phyloP scores from a whole-genome alignment of 2,329 filamentous ascomycete genomes.

The Simplicillium sp. region DNA sequence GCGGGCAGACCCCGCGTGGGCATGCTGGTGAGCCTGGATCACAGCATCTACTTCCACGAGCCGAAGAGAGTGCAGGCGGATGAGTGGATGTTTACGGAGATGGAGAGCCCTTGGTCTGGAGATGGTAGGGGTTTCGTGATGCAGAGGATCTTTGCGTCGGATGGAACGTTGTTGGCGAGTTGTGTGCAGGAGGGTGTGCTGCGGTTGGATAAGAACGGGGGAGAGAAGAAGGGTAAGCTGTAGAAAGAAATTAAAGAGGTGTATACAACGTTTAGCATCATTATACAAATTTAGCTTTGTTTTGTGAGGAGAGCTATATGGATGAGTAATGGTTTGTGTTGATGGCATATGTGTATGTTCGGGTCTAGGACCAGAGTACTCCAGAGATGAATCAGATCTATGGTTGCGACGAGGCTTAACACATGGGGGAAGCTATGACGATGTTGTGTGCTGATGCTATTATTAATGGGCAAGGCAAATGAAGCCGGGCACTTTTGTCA shows the following conservation, averaged over 20 bases:
- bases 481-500: too few relatives aligned
- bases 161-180: constrained; percentile 66
- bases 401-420: too few relatives aligned
- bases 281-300: background rate
- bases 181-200: constrained; percentile 67
- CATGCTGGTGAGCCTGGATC: constrained; percentile 81
- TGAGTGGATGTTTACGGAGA: constrained; percentile 74
- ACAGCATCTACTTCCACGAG: constrained; percentile 62
- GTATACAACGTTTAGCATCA: background rate
- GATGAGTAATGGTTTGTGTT: background rate
- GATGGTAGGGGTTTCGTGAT: constrained; percentile 68
- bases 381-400: too few relatives aligned
- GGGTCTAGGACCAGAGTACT: too few relatives aligned
- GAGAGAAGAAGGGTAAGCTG: constrained; percentile 22
- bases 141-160: constrained; percentile 62
- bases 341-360: background rate
- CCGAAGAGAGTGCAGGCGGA: constrained; percentile 48
- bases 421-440: background rate
- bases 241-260: constrained; percentile 10
- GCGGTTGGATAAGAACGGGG: constrained; percentile 33
- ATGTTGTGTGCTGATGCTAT: too few relatives aligned
- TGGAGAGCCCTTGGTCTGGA: constrained; percentile 71
- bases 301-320: background rate
- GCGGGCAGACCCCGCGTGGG: constrained; percentile 50
- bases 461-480: background rate